A percentile compares a stretch with the other conserved stretches of the same genome.
Conservation (phyloP, 2,329 filamentous ascomycete genomes). For the Fusarium equiseti region DNA sequence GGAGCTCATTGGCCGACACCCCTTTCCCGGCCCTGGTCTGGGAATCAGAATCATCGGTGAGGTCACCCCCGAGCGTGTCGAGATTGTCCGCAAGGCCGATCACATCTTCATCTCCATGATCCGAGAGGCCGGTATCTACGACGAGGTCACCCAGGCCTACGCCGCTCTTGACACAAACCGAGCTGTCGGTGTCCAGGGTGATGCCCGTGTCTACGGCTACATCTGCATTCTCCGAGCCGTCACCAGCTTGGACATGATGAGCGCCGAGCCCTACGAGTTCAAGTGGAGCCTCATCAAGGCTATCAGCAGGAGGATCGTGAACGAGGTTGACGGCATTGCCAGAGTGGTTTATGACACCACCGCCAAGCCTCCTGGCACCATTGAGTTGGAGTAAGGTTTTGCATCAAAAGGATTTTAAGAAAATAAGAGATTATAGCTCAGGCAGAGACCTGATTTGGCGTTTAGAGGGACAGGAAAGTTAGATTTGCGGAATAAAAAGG, state of each 20-base stretch:
- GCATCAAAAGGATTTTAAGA: not conserved
- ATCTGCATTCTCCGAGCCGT: conserved; percentile 55
- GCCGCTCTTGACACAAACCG: conserved; percentile 44
- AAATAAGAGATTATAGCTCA: not conserved
- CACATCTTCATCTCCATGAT: conserved; percentile 81
- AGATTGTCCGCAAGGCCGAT: conserved; percentile 77
- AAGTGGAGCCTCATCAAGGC: conserved; percentile 21
- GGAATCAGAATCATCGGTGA: conserved; percentile 86
- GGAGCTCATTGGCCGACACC: conserved; percentile 63
- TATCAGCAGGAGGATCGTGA: conserved; percentile 23
- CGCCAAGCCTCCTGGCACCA: conserved; percentile 12
- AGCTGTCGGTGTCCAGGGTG: conserved; percentile 52
- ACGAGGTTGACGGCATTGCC: conserved; percentile 19
- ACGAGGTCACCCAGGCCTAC: conserved; percentile 49
- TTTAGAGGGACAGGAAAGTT: conserved; percentile 8
- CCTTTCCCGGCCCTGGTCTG: conserved; percentile 78
- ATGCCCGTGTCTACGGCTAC: conserved; percentile 5
- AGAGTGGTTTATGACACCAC: conserved; percentile 20
- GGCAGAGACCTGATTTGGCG: conserved; percentile 3
- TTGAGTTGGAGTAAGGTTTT: conserved; percentile 5
- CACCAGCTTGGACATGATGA: conserved; percentile 70
- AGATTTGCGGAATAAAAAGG: conserved; percentile 11
- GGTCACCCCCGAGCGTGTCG: conserved; percentile 79
- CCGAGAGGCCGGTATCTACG: conserved; percentile 71
- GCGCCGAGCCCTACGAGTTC: conserved; percentile 62